Percentiles rank a stretch among this genome's conserved stretches.
phyloP scores from a whole-genome alignment of 495 filamentous ascomycete species.

The Penicillium cosmopolitanum region DNA sequence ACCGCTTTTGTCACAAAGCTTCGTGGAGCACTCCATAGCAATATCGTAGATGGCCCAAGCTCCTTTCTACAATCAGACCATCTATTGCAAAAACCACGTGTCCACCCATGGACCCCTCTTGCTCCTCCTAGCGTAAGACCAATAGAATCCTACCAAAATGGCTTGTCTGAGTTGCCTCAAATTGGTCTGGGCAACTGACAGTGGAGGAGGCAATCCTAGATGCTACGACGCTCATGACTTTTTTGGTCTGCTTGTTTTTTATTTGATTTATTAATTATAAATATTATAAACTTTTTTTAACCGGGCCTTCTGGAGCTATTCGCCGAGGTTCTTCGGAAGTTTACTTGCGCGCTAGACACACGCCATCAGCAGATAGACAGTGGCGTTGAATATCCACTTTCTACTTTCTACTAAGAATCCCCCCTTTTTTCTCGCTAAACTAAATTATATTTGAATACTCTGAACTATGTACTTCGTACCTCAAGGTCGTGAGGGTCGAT shows the following conservation, averaged over 20 bases:
- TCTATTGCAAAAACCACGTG: neutral
- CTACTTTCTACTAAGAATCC: neutral
- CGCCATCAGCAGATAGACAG: neutral
- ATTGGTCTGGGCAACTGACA: no score
- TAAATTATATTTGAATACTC: neutral
- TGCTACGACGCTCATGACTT: neutral
- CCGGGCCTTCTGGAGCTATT: neutral
- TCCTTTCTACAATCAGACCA: neutral
- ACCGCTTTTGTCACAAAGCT: neutral
- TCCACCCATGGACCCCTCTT: neutral
- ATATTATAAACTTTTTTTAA: no score
- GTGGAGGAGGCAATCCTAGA: no score
- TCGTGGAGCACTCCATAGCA: neutral
- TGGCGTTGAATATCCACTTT: slow-evolving; percentile 3
- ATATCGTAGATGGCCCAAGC: neutral
- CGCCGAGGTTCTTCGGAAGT: neutral
- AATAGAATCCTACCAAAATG: no score
- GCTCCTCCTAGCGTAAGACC: neutral
- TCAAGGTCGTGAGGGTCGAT: neutral
- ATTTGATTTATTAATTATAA: no score
- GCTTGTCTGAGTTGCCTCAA: no score
- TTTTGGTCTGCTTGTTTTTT: neutral
- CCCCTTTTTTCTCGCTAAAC: slow-evolving; percentile 1
- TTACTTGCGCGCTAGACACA: slow-evolving; percentile 4
- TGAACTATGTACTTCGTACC: no score